Evolutionary conservation across 495 filamentous ascomycete genomes (phyloP).

Genomic region (Apiosordaria backusii): DNA sequence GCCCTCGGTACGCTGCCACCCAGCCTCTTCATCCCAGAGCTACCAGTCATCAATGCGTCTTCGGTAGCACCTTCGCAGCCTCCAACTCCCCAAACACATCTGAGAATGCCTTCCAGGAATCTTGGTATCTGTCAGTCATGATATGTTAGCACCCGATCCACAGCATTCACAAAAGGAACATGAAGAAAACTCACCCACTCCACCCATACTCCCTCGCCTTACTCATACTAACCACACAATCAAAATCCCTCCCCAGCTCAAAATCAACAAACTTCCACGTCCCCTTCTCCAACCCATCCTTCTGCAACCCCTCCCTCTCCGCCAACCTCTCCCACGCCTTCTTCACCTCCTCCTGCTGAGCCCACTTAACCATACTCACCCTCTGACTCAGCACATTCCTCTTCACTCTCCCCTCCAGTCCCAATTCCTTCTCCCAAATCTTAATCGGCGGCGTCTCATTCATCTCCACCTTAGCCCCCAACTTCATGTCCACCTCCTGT

Average conservation of each 20-base stretch:
- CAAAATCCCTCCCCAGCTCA: conserved; percentile 49
- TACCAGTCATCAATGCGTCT: conserved; percentile 11
- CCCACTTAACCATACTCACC: conserved; percentile 53
- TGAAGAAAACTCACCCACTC: conserved; percentile 29
- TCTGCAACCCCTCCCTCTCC: conserved; percentile 46
- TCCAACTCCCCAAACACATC: conserved; percentile 47
- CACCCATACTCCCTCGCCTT: conserved; percentile 54
- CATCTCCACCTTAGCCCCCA: conserved; percentile 24
- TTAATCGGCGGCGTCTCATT: conserved; percentile 42
- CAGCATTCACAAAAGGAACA: not conserved
- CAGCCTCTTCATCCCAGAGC: no score
- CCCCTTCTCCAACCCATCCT: conserved; percentile 51
- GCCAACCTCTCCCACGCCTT: conserved; percentile 44
- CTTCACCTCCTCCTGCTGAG: conserved; percentile 47
- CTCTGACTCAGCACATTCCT: conserved; percentile 39
- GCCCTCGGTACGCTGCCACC: no score
- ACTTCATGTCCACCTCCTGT: conserved; percentile 8
- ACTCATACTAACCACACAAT: conserved; percentile 52
- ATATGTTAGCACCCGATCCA: not conserved
- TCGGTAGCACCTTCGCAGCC: conserved; percentile 35
- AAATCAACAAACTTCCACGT: conserved; percentile 55
- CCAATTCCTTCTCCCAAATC: conserved; percentile 37
- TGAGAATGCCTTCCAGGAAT: conserved; percentile 52
- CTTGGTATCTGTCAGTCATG: conserved; percentile 30
- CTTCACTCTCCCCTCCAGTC: conserved; percentile 34